Percentiles rank a stretch among this genome's conserved stretches.
These are phyloP conservation scores for Adansonia grandidieri DNA, from an alignment of 441 rosid genomes.

Conservation along the genomic window DNA sequence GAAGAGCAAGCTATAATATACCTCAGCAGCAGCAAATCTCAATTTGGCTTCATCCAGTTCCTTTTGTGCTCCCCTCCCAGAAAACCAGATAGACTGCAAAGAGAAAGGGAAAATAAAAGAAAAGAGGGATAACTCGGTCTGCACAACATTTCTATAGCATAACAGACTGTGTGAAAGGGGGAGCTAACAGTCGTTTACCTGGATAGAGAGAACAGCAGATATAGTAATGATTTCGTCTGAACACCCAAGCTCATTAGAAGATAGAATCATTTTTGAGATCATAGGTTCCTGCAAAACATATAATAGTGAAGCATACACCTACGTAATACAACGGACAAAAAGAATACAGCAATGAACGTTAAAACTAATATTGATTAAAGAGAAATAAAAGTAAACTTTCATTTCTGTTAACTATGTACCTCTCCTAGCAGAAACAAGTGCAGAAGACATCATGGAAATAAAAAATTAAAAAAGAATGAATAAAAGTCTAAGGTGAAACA, in stretches of 20 bases:
- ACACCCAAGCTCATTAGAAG: slow-evolving; percentile 90
- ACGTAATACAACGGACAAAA: neutral
- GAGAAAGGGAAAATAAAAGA: neutral
- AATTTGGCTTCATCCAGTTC: slow-evolving; percentile 89
- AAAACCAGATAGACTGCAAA: slow-evolving; percentile 90
- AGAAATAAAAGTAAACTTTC: neutral
- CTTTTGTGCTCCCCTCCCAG: slow-evolving; percentile 74
- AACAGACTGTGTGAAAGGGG: neutral
- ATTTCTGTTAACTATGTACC: neutral
- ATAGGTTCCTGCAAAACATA: slow-evolving; percentile 72
- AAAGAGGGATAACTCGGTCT: neutral
- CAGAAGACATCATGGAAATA: neutral
- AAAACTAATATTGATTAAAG: neutral
- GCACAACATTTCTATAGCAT: neutral
- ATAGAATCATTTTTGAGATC: slow-evolving; percentile 92
- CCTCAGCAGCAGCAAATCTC: slow-evolving; percentile 99
- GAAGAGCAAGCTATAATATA: slow-evolving; percentile 31
- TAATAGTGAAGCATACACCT: slow-evolving; percentile 7
- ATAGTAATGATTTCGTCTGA: slow-evolving; percentile 87
- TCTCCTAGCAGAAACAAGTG: neutral
- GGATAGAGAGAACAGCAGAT: slow-evolving; percentile 87
- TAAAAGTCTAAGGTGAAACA: neutral
- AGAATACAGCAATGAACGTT: neutral
- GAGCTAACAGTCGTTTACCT: slow-evolving; percentile 45
- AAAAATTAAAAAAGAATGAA: neutral